Percentiles rank a stretch among this genome's conserved stretches.
Conservation (phyloP, 2,329 filamentous ascomycete genomes). For the Colletotrichum sp. region DNA sequence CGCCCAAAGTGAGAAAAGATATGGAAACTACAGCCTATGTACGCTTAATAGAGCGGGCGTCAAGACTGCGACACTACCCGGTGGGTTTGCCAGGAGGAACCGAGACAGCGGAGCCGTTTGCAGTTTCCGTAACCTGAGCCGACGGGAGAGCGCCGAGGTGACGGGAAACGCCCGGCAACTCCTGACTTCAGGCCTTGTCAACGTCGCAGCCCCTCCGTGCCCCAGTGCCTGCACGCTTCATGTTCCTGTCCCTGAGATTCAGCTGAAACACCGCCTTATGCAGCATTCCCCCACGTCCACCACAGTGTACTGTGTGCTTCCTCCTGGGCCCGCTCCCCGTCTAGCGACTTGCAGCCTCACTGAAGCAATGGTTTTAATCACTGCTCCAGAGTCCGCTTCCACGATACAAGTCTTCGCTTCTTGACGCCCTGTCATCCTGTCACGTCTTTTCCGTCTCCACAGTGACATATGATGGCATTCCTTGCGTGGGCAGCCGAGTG, state of each 20-base stretch:
- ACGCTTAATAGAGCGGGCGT: not conserved
- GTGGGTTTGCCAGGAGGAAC: not conserved
- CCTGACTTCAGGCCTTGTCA: not conserved
- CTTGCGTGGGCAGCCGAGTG: not conserved
- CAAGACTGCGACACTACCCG: not conserved
- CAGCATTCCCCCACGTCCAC: not conserved
- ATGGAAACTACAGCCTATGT: not conserved
- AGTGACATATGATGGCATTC: not conserved
- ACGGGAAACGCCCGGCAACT: not conserved
- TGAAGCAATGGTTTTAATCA: not conserved
- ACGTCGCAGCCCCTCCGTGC: not conserved
- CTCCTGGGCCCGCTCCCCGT: not conserved
- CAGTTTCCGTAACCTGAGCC: not conserved
- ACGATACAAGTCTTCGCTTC: not conserved
- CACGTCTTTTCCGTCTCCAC: not conserved
- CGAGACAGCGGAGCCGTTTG: not conserved
- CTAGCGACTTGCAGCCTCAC: not conserved
- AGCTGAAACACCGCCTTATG: not conserved
- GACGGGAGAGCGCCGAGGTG: not conserved
- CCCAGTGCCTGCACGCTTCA: not conserved
- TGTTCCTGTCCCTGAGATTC: not conserved
- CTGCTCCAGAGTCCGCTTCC: not conserved
- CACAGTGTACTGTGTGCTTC: not conserved
- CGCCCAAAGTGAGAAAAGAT: not conserved
- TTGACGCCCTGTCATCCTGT: not conserved